phyloP scores from a whole-genome alignment of 352 stramenopile genomes.

The Phytophthora boehmeriae region DNA sequence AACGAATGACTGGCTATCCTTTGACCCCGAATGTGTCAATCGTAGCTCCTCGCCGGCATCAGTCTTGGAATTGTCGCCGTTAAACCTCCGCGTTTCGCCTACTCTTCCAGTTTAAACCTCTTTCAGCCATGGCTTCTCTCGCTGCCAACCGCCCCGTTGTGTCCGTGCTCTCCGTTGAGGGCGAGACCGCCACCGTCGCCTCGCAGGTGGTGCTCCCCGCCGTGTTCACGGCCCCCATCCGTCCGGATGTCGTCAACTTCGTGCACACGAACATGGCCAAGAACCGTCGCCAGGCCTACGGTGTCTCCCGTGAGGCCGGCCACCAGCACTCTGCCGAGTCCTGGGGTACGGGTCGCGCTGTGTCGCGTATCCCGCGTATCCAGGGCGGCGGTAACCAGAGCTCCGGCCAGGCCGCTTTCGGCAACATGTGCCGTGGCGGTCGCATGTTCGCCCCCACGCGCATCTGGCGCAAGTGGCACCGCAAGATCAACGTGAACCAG shows the following conservation, averaged over 20 bases:
- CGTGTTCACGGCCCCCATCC: conserved; percentile 98
- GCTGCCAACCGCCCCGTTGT: conserved; percentile 96
- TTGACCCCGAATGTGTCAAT: not conserved
- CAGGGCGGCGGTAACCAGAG: conserved; percentile 97
- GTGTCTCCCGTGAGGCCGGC: conserved; percentile 95
- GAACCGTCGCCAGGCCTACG: conserved; percentile 99
- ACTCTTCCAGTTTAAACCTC: conserved; percentile 48
- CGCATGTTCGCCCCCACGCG: conserved; percentile 99
- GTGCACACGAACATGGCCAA: conserved; percentile 99
- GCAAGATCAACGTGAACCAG: conserved; percentile 99
- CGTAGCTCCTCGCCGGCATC: not conserved
- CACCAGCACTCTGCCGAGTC: conserved; percentile 98
- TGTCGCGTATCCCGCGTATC: conserved; percentile 99
- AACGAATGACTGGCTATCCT: no score
- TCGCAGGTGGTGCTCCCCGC: conserved; percentile 92
- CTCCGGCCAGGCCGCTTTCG: conserved; percentile 98
- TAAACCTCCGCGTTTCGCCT: conserved; percentile 54
- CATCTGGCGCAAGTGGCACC: conserved; percentile 99
- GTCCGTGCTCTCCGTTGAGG: conserved; percentile 93
- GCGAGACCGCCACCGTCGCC: conserved; percentile 79
- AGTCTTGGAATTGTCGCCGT: conserved; percentile 70
- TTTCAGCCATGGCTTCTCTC: conserved; percentile 71
- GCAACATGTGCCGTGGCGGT: conserved; percentile 98
- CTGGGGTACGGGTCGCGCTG: conserved; percentile 98
- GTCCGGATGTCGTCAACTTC: conserved; percentile 98